Conservation (phyloP, 2,329 filamentous ascomycete species). For the Leptographium galeiforme region DNA sequence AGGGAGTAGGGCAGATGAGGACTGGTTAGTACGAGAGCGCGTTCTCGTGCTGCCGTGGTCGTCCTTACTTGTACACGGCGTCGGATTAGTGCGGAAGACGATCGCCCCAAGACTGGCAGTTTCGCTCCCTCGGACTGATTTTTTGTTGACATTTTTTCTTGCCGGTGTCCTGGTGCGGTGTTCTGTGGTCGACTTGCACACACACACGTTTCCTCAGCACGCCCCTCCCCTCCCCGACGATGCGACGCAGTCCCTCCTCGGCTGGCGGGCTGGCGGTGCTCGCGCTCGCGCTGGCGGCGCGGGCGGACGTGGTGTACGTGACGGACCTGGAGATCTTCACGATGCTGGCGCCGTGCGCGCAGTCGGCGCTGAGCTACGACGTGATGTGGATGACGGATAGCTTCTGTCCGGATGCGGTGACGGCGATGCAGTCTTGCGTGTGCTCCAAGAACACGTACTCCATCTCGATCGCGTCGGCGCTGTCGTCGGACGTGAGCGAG, state of each 20-base stretch:
- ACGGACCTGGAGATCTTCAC: slow-evolving; percentile 30
- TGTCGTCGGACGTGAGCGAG: slow-evolving; percentile 26
- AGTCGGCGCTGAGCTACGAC: slow-evolving; percentile 29
- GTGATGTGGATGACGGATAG: slow-evolving; percentile 28
- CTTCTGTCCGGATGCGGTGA: slow-evolving; percentile 28
- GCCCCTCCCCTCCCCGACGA: neutral
- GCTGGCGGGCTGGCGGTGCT: neutral
- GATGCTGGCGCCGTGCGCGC: slow-evolving; percentile 33
- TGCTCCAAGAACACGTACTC: slow-evolving; percentile 33
- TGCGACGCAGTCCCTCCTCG: neutral
- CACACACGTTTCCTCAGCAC: neutral
- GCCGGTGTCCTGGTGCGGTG: too few relatives aligned
- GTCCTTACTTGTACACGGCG: neutral
- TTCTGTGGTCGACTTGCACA: too few relatives aligned
- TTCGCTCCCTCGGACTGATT: too few relatives aligned
- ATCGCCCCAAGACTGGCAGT: too few relatives aligned
- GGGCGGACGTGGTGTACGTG: slow-evolving; percentile 24
- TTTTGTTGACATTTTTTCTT: too few relatives aligned
- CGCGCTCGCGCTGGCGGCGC: slow-evolving; percentile 6
- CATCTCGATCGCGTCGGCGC: slow-evolving; percentile 21
- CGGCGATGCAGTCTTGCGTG: slow-evolving; percentile 36
- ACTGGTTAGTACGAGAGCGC: too few relatives aligned
- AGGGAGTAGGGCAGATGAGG: too few relatives aligned
- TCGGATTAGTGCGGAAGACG: too few relatives aligned
- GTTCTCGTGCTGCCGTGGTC: neutral